Evolutionary conservation across 2,329 filamentous ascomycete genomes (phyloP), one percentile per base, ranked within the genome.

Genomic region (Diaporthe ilicicola): DNA sequence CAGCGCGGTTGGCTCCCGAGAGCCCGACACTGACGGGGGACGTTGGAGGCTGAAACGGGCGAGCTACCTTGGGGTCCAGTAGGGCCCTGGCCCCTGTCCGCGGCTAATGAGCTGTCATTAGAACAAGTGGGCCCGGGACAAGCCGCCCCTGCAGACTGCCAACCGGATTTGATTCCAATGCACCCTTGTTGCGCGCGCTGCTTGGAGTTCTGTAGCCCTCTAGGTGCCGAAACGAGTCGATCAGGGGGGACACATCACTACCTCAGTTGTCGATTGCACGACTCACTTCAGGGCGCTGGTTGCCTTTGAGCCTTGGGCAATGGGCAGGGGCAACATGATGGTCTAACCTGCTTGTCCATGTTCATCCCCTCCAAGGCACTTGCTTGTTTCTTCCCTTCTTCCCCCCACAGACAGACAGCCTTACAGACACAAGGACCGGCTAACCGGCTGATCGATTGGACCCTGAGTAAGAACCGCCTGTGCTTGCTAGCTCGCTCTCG

Each of bases 61-160:
- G 59, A n/a, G 59, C 8, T 27, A 10, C 8, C 19, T 27, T 67
- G 27, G 19, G 48, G 42, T 55, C 54, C 51, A 48, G 17, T 59
- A 56, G 32, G 34, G 53, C 65, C 65, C 65, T 42, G 32, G 65
- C 42, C 59, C 59, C 59, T 62, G 59, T 34, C 42, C n/a, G 15
- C 65, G 42, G 53, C 42, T 68, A 68, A 68, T 68, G 65, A 68
- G 65, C 65, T 68, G 65, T 68, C 65, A 68, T 59, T 50, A 68
- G 51, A 48, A 24, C 29, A 29, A 29, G 65, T 68, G 65, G 65
- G 42, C 53, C 65, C 53, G 53, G 50, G 27, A 68, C 53, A 68
- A 34, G 65, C 65, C 53, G 54, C 42, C 29, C 53, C 39, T 50
- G 29, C 65, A 59, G 54, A 24, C 19, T 62, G 29, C 42, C 59